phyloP scores from a whole-genome alignment of 345 rosid species.

The Arabis hirsuta region DNA sequence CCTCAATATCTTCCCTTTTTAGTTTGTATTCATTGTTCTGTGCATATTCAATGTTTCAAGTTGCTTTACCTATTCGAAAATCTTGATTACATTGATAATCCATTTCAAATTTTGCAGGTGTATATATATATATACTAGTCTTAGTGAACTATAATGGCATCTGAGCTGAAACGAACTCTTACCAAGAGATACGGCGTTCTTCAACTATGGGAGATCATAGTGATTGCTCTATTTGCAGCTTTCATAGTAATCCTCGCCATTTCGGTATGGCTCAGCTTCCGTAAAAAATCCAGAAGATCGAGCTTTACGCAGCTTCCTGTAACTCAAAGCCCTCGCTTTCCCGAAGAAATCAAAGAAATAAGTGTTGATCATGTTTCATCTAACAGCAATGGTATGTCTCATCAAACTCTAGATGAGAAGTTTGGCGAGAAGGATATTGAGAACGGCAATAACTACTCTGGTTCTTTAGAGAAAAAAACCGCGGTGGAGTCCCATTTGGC shows the following conservation, averaged over 20 bases:
- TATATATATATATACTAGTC: slow-evolving; percentile 26
- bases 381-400: slow-evolving; percentile 48
- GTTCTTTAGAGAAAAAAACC: slow-evolving; percentile 60
- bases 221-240: slow-evolving; percentile 59
- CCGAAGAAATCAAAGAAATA: slow-evolving; percentile 91
- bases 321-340: slow-evolving; percentile 50
- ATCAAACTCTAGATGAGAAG: slow-evolving; percentile 56
- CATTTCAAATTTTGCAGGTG: slow-evolving; percentile 40
- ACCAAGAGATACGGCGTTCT: slow-evolving; percentile 61
- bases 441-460: slow-evolving; percentile 64
- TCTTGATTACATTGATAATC: slow-evolving; percentile 21
- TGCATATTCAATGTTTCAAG: too few relatives aligned
- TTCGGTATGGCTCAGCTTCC: slow-evolving; percentile 76
- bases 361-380: slow-evolving; percentile 80
- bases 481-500: slow-evolving; percentile 54
- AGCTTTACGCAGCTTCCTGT: slow-evolving; percentile 53
- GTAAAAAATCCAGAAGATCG: slow-evolving; percentile 67
- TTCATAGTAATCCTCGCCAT: slow-evolving; percentile 58
- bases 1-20: neutral
- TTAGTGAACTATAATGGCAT: slow-evolving; percentile 51
- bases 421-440: slow-evolving; percentile 64
- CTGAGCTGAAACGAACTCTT: slow-evolving; percentile 62
- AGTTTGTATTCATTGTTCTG: too few relatives aligned
- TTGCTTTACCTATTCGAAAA: too few relatives aligned
- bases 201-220: slow-evolving; percentile 75